Evolutionary conservation across 108 stramenopile genomes (phyloP).

Genomic region (Conticribra guillardii): DNA sequence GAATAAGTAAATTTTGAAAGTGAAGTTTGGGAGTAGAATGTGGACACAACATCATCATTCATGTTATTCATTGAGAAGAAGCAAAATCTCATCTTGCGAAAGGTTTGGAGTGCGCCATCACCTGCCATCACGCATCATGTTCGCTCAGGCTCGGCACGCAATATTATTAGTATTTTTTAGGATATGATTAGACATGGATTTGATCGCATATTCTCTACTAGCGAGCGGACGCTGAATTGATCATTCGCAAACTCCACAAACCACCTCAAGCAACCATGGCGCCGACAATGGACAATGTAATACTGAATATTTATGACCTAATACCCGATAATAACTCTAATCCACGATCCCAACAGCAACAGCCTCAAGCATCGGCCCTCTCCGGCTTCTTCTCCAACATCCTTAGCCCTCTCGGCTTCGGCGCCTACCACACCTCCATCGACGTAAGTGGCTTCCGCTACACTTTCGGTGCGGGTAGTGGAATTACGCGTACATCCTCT

Average conservation of each 20-base stretch:
- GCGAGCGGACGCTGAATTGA: background rate
- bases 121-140: too few species aligned
- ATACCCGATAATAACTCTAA: conserved; percentile 15
- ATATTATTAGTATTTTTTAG: too few species aligned
- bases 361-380: conserved; percentile 12
- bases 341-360: conserved; percentile 13
- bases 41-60: too few species aligned
- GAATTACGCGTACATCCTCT: conserved; percentile 36
- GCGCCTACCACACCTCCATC: conserved; percentile 51
- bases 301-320: conserved; percentile 54
- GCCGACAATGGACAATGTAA: conserved; percentile 39
- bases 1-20: too few species aligned
- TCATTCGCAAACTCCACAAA: background rate
- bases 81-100: too few species aligned
- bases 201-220: too few species aligned
- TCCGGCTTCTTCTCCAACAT: conserved; percentile 24
- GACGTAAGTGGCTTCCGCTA: conserved; percentile 50
- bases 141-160: too few species aligned
- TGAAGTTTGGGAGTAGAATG: too few species aligned
- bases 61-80: too few species aligned
- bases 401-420: conserved; percentile 44
- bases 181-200: too few species aligned
- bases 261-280: background rate
- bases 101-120: too few species aligned
- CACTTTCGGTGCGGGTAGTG: conserved; percentile 31